These are phyloP conservation scores for Vicia faba DNA, from an alignment of 306 rosid genomes.

Conservation along the genomic window DNA sequence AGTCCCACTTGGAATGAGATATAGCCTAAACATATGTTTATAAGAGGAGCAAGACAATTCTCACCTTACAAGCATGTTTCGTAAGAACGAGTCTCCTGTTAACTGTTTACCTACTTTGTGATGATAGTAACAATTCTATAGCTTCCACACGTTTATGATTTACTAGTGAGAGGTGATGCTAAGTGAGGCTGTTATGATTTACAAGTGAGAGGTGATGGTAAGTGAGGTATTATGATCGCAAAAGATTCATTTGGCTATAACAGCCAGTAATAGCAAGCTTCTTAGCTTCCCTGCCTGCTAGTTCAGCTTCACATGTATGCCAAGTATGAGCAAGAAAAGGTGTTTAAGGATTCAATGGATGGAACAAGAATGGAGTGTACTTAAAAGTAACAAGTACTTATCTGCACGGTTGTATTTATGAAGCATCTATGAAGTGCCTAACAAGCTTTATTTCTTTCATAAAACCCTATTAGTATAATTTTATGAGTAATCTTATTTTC, in stretches of 20 bases:
- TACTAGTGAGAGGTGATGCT: slow-evolving; percentile 28
- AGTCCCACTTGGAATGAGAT: no score
- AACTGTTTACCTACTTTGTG: slow-evolving; percentile 14
- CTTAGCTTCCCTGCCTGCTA: slow-evolving; percentile 54
- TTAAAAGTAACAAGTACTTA: slow-evolving; percentile 70
- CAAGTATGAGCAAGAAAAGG: slow-evolving; percentile 66
- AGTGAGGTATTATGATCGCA: slow-evolving; percentile 15
- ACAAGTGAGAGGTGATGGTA: slow-evolving; percentile 25
- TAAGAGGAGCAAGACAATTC: no score
- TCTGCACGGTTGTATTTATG: slow-evolving; percentile 29
- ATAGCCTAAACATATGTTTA: no score
- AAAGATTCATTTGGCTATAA: slow-evolving; percentile 17
- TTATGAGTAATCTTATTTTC: slow-evolving; percentile 19
- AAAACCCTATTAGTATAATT: slow-evolving; percentile 2
- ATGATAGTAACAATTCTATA: slow-evolving; percentile 8
- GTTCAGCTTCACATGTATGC: slow-evolving; percentile 48
- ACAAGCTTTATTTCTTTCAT: slow-evolving; percentile 16
- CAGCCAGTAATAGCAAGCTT: slow-evolving; percentile 48
- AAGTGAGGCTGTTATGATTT: slow-evolving; percentile 19
- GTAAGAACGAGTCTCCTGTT: background rate
- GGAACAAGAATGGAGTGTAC: slow-evolving; percentile 57
- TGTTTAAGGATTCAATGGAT: slow-evolving; percentile 53
- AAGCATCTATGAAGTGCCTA: slow-evolving; percentile 28
- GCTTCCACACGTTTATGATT: slow-evolving; percentile 12
- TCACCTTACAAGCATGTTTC: no score